Conservation (phyloP, 2,329 filamentous ascomycete species). For the Huntiella savannae region DNA sequence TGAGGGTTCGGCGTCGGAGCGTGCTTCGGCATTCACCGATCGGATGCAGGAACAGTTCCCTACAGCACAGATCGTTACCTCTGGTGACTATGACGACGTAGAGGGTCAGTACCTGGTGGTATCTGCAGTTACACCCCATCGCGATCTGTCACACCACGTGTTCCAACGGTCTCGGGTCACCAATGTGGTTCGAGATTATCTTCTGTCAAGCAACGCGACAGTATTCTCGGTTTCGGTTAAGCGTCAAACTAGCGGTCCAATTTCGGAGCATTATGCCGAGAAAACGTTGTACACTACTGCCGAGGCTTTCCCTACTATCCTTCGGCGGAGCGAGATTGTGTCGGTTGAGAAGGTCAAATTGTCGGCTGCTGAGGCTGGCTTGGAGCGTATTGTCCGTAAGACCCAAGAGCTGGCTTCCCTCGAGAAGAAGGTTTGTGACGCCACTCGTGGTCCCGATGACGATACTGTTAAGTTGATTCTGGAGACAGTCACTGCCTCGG, state of each 20-base stretch:
- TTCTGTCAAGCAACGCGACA: conserved; percentile 59
- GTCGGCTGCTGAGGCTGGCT: conserved; percentile 62
- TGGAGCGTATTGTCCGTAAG: conserved; percentile 80
- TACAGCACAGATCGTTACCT: conserved; percentile 58
- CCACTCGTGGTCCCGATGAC: conserved; percentile 37
- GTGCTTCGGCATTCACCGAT: conserved; percentile 66
- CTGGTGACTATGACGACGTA: conserved; percentile 51
- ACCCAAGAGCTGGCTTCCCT: conserved; percentile 64
- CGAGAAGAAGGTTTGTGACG: conserved; percentile 51
- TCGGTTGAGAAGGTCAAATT: conserved; percentile 46
- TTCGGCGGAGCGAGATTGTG: conserved; percentile 72
- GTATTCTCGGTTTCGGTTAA: conserved; percentile 60
- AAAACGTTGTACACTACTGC: conserved; percentile 71
- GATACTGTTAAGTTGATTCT: conserved; percentile 48
- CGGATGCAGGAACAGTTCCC: conserved; percentile 85
- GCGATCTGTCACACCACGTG: conserved; percentile 63
- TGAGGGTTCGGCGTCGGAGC: conserved; percentile 60
- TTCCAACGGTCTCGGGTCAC: conserved; percentile 77
- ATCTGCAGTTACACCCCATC: conserved; percentile 61
- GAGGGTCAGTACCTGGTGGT: conserved; percentile 85
- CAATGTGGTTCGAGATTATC: conserved; percentile 67
- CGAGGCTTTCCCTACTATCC: conserved; percentile 77
- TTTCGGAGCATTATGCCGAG: conserved; percentile 58
- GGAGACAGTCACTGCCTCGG: conserved; percentile 58
- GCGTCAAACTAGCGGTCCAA: conserved; percentile 47